Base-by-base conservation (phyloP, 805 yeast species). In the Maudiozyma barnettii region DNA sequence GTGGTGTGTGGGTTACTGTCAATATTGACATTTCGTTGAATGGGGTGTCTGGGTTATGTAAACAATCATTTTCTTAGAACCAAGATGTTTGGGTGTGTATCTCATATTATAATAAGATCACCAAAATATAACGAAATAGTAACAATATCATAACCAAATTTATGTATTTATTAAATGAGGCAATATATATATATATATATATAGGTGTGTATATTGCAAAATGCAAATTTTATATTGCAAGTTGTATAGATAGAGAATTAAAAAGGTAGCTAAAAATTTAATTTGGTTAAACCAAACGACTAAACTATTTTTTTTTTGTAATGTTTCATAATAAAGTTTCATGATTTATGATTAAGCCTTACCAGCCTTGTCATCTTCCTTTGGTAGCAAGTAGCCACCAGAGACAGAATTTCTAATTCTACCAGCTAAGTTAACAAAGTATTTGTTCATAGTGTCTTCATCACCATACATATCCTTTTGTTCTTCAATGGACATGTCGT, bases 351-450 rank as follows among this genome's bases (percentile, higher is more conserved):
- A 33, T 33, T 40, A 40, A 26, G 35, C 43, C 43, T 40, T 39
- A 39, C 29, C 41, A 7, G n/a, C 31, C 21, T n/a, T 23, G 10
- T 42, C 33, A 21, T 8, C 45, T 12, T 44, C 50, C 33, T 48
- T 35, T 39, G 54, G 54, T 18, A 51, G 30, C 14, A 50, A 40
- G 29, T 51, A 51, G 21, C 54, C 54, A 29, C 33, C 26, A 16
- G 31, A 7, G 21, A 51, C 53, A 18, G 53, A 29, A n/a, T 42
- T 45, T 45, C 52, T 51, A 10, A 50, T 47, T 31, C 51, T 43
- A 30, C 33, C 39, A n/a, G 53, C 49, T 22, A 50, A 52, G 51
- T 52, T 59, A 50, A 51, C 59, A 37, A 52, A 54, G 41, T 51
- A 54, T 37, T 33, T 46, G 54, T 50, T 54, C 47, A 45, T 48